Evolutionary conservation across 345 rosid species (phyloP).

Genomic region (Raphanus raphanistrum): DNA sequence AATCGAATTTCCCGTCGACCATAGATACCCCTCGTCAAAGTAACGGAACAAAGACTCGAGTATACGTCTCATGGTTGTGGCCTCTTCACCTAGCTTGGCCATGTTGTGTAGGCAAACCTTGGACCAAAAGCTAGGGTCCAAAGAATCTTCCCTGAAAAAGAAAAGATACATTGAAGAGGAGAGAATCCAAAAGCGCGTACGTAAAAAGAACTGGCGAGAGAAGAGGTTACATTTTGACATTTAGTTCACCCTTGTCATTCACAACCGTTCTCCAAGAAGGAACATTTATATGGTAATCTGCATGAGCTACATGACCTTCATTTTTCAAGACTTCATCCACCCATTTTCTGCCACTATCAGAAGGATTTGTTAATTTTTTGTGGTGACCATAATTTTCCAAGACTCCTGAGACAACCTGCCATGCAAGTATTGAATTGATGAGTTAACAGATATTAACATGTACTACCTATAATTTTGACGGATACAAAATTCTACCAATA

Average conservation of each 20-base stretch:
- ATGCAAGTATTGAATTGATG: conserved; percentile 18
- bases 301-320: conserved; percentile 60
- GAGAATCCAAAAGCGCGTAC: conserved; percentile 3
- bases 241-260: conserved; percentile 76
- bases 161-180: conserved; percentile 12
- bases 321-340: conserved; percentile 75
- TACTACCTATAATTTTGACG: conserved; percentile 8
- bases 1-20: conserved; percentile 80
- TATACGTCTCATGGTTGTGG: conserved; percentile 81
- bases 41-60: conserved; percentile 89
- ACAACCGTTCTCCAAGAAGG: conserved; percentile 81
- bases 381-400: conserved; percentile 72
- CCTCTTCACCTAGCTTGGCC: conserved; percentile 95
- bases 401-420: conserved; percentile 84
- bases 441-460: conserved; percentile 7
- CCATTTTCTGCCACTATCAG: conserved; percentile 56
- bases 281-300: conserved; percentile 46
- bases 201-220: conserved; percentile 11
- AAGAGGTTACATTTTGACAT: conserved; percentile 58
- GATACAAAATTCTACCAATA: conserved; percentile 2
- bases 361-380: conserved; percentile 47
- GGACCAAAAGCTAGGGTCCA: conserved; percentile 91
- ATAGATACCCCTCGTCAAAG: conserved; percentile 65
- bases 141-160: conserved; percentile 64
- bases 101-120: conserved; percentile 86